These are phyloP conservation scores for Malus hybrid DNA, from an alignment of 331 rosid species.

Conservation along the genomic window DNA sequence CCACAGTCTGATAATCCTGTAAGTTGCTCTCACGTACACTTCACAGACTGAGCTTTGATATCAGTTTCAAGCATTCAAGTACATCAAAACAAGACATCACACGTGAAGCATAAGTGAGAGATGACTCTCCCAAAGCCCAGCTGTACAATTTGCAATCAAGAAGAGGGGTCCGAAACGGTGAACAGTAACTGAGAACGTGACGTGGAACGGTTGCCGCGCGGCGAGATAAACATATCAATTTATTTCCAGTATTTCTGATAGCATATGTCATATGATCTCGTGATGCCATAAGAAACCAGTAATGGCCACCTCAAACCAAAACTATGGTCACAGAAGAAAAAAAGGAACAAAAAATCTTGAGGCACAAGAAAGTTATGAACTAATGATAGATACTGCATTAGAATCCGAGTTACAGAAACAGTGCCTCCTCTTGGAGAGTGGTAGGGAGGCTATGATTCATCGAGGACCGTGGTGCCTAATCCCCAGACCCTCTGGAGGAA, in stretches of 20 bases:
- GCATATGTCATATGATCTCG: neutral
- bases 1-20: too few relatives aligned
- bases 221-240: neutral
- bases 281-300: neutral
- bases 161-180: neutral
- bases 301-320: conserved; percentile 2
- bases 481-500: conserved; percentile 23
- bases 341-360: neutral
- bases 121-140: neutral
- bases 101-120: conserved; percentile 6
- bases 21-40: too few relatives aligned
- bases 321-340: neutral
- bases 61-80: too few relatives aligned
- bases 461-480: conserved; percentile 21
- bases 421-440: neutral
- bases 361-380: neutral
- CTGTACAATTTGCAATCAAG: neutral
- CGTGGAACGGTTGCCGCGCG: neutral
- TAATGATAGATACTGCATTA: neutral
- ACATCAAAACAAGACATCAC: conserved; percentile 4
- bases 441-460: neutral
- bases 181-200: neutral
- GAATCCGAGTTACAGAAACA: too few relatives aligned
- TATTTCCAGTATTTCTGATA: too few relatives aligned
- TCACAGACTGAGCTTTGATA: too few relatives aligned